Evolutionary conservation across 2,329 filamentous ascomycete species (phyloP).

Genomic region (Monilinia polystroma): DNA sequence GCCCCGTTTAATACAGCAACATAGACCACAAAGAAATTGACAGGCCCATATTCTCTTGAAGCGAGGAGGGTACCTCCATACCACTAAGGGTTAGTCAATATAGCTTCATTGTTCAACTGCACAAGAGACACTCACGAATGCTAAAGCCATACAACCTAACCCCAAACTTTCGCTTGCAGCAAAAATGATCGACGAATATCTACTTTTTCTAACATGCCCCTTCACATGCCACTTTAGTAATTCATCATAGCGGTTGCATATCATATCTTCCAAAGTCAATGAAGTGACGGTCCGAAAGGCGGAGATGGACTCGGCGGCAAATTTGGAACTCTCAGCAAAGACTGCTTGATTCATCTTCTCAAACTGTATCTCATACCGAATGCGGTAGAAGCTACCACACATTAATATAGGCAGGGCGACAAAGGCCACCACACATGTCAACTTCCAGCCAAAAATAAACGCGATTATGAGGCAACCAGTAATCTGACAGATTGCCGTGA

Average conservation of each 20-base stretch:
- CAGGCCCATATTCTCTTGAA: slow-evolving; percentile 43
- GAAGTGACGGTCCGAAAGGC: slow-evolving; percentile 62
- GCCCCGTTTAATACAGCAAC: slow-evolving; percentile 52
- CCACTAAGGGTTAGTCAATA: slow-evolving; percentile 46
- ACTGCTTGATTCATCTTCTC: slow-evolving; percentile 57
- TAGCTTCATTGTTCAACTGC: neutral
- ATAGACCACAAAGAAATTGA: slow-evolving; percentile 56
- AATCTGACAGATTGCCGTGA: slow-evolving; percentile 64
- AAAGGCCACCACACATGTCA: slow-evolving; percentile 65
- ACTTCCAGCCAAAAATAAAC: slow-evolving; percentile 74
- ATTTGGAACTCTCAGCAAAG: slow-evolving; percentile 61
- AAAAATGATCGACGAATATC: slow-evolving; percentile 51
- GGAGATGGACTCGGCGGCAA: slow-evolving; percentile 61
- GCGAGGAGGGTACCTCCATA: slow-evolving; percentile 37
- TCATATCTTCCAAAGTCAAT: slow-evolving; percentile 59
- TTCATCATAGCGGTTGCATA: slow-evolving; percentile 49
- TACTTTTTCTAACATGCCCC: slow-evolving; percentile 49
- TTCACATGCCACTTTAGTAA: slow-evolving; percentile 50
- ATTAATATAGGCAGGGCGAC: slow-evolving; percentile 55
- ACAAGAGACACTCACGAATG: slow-evolving; percentile 50
- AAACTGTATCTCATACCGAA: slow-evolving; percentile 56
- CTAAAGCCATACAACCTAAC: slow-evolving; percentile 57
- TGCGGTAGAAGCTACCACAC: slow-evolving; percentile 46
- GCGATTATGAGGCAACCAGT: slow-evolving; percentile 64
- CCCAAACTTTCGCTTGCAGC: slow-evolving; percentile 55